Evolutionary conservation across 139 green algal genomes (phyloP), one percentile per base, ranked within the genome.

Genomic region (Klebsormidium nitens): DNA sequence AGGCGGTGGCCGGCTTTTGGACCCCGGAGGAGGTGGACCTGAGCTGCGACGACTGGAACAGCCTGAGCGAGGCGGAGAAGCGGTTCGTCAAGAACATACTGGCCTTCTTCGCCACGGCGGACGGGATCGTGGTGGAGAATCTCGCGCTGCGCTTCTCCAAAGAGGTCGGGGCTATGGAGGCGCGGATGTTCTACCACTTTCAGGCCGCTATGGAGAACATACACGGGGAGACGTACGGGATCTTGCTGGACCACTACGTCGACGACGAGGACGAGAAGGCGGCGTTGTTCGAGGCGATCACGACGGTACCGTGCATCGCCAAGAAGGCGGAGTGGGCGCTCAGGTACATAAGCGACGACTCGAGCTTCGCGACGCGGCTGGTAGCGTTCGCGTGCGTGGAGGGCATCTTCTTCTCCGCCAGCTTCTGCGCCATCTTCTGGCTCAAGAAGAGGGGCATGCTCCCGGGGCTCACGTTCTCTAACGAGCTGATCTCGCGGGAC

Each of bases 361-460:
- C 36, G 36, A 77, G 39, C 60, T 91, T 91, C 77, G 85, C 85
- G 1, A 75, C 86, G 71, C 70, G 85, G 36, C 82, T 91, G 35
- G 68, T 91, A 31, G 87, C 85, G 4, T 91, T 89, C 66, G 87
- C 87, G 8, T 91, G 87, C 78, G 84, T 91, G 62, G 87, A 91
- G 70, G 87, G 87, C 64, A 89, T 91, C 52, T 84, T 87, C 74
- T 91, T 91, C 76, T 86, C 75, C 31, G 87, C 82, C 35, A 76
- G 58, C 64, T 91, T 92, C 77, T 90, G 85, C 68, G 75, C 85
- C 65, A 90, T 92, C 79, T 92, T 87, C 75, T 92, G 85, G 85
- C 74, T 92, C 5, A 92, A 92, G 72, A 90, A 90, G 82, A 76
- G 84, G 11, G 69, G 74, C 28, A 55, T 90, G 31, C 89, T 92